Base-by-base conservation (phyloP, 2,329 filamentous ascomycete genomes). In the Pyrenophora seminiperda region DNA sequence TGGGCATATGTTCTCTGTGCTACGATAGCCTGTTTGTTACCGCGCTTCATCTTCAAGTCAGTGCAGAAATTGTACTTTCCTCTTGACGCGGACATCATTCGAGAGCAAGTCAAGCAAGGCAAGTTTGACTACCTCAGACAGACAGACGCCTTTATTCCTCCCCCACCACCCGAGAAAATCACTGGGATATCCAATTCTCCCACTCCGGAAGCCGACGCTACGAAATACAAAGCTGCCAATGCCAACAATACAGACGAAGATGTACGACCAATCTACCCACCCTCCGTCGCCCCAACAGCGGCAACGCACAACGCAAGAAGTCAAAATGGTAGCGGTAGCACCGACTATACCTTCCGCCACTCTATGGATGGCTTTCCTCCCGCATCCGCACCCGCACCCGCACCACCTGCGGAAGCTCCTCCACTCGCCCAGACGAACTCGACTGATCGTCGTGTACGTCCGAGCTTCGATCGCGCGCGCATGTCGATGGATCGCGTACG, bases 21-120 rank as follows among this genome's bases (percentile, higher is more conserved):
- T 2, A 84, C 91, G 1, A 81, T 91, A 57, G 83, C 96, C 47
- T 93, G 90, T 73, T 77, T 99, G 41, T 85, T 96, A 51, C 94
- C 94, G 9, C 87, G 94, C 19, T 96, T 97, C 72, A 83, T 84
- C 39, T 81, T 89, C 77, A 99, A 99, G 76, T 80, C 87, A 24
- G 76, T 94, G 41, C 94, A 97, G 73, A 99, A 99, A 76, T 89
- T 96, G 46, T 97, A 91, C 76, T 90, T 88, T 73, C 94, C 94
- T 3, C 87, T 88, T 61, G 94, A 99, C 66, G 80, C 97, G 50
- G 94, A 99, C 71, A 96, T 99, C 58, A 86, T 99, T 66, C 90
- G 94, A 39, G 94, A 99, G 74, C 91, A 97, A 77, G 85, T 95
- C 54, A 84, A 84, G 20, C 81, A 86, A 75, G 94, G 94, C 61